Evolutionary conservation across 2,329 filamentous ascomycete species (phyloP).

Genomic region (Botrytis aclada): DNA sequence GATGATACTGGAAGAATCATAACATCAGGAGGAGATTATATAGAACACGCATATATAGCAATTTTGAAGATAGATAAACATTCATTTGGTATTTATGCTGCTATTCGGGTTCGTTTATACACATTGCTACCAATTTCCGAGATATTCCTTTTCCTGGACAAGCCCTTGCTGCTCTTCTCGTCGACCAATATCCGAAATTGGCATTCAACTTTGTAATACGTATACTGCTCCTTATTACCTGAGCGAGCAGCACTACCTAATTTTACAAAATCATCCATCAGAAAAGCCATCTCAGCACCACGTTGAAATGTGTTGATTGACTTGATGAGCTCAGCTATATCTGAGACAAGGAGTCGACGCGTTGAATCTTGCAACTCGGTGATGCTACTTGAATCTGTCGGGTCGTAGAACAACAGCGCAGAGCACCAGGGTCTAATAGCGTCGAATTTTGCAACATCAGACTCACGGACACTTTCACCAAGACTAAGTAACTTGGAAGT

Average conservation of each 20-base stretch:
- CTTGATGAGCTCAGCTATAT: not conserved
- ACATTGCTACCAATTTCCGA: not conserved
- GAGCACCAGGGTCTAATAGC: slow-evolving; percentile 9
- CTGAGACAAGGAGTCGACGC: not conserved
- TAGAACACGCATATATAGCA: no score
- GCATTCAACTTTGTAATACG: not conserved
- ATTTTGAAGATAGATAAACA: not conserved
- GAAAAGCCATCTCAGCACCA: slow-evolving; percentile 5
- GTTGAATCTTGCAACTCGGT: not conserved
- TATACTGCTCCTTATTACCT: slow-evolving; percentile 11
- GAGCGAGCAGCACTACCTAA: not conserved
- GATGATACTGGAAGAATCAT: no score
- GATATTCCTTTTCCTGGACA: slow-evolving; percentile 4
- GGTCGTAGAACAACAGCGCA: slow-evolving; percentile 5
- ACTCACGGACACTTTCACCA: slow-evolving; percentile 2
- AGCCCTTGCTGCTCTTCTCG: not conserved
- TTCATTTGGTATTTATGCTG: not conserved
- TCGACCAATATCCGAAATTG: slow-evolving; percentile 8
- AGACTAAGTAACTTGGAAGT: not conserved
- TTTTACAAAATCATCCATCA: slow-evolving; percentile 3
- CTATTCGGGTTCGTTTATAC: slow-evolving; percentile 1
- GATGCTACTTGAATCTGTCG: not conserved
- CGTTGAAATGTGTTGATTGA: slow-evolving; percentile 1
- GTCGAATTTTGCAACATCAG: not conserved
- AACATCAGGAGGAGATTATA: no score